phyloP scores from a whole-genome alignment of 345 rosid genomes.

The Angophora floribunda region DNA sequence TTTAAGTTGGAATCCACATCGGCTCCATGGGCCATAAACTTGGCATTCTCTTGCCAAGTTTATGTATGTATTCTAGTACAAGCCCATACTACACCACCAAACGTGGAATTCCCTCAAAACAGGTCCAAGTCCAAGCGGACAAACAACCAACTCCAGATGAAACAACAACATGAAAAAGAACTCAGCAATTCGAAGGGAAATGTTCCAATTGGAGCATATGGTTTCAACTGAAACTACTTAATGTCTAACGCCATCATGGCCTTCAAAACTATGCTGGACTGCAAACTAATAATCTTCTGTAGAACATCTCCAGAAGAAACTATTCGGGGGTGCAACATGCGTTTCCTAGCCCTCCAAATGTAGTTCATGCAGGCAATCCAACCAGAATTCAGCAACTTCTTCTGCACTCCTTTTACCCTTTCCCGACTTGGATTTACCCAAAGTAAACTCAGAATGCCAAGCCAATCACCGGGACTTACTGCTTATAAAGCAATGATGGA shows the following conservation, averaged over 20 bases:
- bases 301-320: background rate
- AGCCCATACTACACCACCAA: background rate
- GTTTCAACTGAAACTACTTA: background rate
- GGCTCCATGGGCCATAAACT: background rate
- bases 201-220: background rate
- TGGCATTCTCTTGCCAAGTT: background rate
- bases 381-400: background rate
- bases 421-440: background rate
- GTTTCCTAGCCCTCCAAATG: background rate
- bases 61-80: background rate
- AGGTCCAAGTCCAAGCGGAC: background rate
- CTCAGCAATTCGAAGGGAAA: background rate
- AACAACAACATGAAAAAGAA: background rate
- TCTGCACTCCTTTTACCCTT: background rate
- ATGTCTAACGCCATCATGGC: background rate
- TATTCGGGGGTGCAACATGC: background rate
- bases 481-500: background rate
- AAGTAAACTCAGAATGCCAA: background rate
- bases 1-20: background rate
- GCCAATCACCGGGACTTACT: background rate
- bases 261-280: background rate
- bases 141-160: background rate
- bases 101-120: background rate
- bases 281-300: background rate
- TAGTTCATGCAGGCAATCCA: background rate